Evolutionary conservation across 441 rosid species (phyloP).

Genomic region (Pelargonium citronellum): DNA sequence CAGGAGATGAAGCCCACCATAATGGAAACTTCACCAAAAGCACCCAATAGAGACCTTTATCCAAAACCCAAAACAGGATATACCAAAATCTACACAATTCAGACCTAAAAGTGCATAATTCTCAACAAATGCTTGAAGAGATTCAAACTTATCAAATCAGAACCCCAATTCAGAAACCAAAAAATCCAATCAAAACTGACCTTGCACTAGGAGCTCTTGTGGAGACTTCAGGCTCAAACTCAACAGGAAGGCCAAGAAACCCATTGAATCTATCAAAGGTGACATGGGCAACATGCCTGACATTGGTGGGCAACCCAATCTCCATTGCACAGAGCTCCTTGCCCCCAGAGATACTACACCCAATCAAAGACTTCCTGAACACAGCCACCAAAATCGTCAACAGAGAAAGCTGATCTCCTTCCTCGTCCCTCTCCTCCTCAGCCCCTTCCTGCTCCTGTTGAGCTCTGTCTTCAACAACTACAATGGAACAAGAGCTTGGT

Average conservation of each 20-base stretch:
- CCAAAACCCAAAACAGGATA: neutral
- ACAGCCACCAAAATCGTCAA: slow-evolving; percentile 42
- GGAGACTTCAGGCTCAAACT: slow-evolving; percentile 76
- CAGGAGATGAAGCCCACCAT: neutral
- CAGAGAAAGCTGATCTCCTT: slow-evolving; percentile 7
- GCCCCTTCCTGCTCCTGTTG: neutral
- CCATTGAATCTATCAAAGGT: slow-evolving; percentile 90
- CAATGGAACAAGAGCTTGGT: neutral
- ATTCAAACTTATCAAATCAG: neutral
- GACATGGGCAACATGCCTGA: slow-evolving; percentile 84
- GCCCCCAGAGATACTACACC: slow-evolving; percentile 54
- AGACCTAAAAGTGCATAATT: neutral
- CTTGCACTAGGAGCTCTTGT: slow-evolving; percentile 79
- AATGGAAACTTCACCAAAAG: neutral
- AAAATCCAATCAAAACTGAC: slow-evolving; percentile 24
- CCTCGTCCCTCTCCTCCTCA: slow-evolving; percentile 5
- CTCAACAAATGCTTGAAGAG: neutral
- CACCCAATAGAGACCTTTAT: neutral
- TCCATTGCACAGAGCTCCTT: slow-evolving; percentile 45
- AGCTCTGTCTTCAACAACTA: too few relatives aligned
- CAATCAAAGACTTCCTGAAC: slow-evolving; percentile 69
- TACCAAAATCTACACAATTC: neutral
- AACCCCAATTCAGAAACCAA: slow-evolving; percentile 3
- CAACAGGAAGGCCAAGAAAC: slow-evolving; percentile 87
- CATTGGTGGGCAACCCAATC: slow-evolving; percentile 88